phyloP scores from a whole-genome alignment of 257 asterid genomes.

The Leonotis leonurus region DNA sequence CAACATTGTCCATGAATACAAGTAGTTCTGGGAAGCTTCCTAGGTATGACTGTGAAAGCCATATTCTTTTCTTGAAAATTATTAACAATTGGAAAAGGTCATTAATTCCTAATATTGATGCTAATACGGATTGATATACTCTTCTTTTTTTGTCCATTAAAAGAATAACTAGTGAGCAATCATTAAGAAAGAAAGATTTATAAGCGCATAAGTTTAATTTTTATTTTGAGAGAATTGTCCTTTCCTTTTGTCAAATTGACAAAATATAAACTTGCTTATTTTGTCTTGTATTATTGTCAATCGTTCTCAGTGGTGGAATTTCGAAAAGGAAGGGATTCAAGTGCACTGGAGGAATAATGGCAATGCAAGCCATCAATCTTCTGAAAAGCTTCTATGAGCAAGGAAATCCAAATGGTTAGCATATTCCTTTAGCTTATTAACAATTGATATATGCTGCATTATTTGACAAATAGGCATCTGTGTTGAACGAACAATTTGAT shows the following conservation, averaged over 20 bases:
- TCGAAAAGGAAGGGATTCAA: conserved; percentile 45
- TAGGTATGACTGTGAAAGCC: conserved; percentile 32
- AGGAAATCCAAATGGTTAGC: conserved; percentile 81
- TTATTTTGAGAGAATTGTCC: not conserved
- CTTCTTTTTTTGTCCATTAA: not conserved
- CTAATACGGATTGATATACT: not conserved
- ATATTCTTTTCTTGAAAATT: not conserved
- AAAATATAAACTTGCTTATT: not conserved
- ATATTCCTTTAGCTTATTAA: conserved; percentile 1
- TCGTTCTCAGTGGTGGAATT: conserved; percentile 26
- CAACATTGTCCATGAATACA: conserved; percentile 67
- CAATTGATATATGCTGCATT: conserved; percentile 8
- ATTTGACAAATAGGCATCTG: conserved; percentile 1
- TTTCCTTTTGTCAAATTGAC: not conserved
- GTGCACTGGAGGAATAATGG: conserved; percentile 86
- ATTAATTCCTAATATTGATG: conserved; percentile 6
- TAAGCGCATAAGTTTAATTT: not conserved
- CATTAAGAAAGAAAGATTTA: too few species aligned
- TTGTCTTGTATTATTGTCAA: not conserved
- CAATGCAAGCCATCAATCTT: conserved; percentile 67
- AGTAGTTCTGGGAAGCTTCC: conserved; percentile 24
- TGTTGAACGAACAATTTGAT: not conserved
- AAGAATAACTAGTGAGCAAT: not conserved
- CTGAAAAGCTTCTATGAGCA: conserved; percentile 82
- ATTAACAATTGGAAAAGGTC: not conserved